Conservation (phyloP, 2,329 filamentous ascomycete species). For the Sporothrix sp. region DNA sequence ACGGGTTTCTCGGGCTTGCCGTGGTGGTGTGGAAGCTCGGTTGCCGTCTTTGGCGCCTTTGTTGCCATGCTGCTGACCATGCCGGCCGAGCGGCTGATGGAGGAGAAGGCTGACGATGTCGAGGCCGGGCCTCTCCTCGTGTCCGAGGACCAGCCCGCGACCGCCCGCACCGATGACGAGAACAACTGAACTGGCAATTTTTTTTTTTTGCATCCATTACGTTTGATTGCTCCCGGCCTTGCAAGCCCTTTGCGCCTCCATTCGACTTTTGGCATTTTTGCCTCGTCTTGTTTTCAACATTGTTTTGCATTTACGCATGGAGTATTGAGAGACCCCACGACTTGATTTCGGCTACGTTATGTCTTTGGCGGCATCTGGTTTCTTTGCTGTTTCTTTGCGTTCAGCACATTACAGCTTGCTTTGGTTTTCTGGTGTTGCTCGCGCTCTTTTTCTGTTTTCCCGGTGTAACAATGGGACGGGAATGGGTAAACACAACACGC, state of each 20-base stretch:
- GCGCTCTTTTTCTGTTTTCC: background rate
- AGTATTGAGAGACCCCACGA: background rate
- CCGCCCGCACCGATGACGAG: background rate
- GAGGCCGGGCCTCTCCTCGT: constrained; percentile 21
- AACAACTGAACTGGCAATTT: background rate
- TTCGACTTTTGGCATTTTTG: background rate
- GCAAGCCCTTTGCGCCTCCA: no score
- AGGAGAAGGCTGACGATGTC: constrained; percentile 32
- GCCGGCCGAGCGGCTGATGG: constrained; percentile 33
- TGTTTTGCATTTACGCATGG: constrained; percentile 1
- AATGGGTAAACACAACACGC: background rate
- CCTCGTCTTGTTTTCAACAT: background rate
- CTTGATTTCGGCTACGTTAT: background rate
- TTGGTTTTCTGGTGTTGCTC: no score
- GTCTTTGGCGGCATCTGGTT: background rate
- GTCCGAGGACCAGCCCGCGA: background rate
- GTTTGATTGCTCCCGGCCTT: no score
- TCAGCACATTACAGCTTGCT: background rate
- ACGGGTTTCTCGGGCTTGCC: constrained; percentile 78
- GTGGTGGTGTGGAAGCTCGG: constrained; percentile 82
- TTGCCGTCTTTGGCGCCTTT: constrained; percentile 65
- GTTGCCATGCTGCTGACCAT: constrained; percentile 70
- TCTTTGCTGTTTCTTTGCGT: background rate
- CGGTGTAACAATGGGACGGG: background rate
- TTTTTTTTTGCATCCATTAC: background rate